Evolutionary conservation across 2,329 filamentous ascomycete genomes (phyloP).

Genomic region (Phialocephala subalpina): DNA sequence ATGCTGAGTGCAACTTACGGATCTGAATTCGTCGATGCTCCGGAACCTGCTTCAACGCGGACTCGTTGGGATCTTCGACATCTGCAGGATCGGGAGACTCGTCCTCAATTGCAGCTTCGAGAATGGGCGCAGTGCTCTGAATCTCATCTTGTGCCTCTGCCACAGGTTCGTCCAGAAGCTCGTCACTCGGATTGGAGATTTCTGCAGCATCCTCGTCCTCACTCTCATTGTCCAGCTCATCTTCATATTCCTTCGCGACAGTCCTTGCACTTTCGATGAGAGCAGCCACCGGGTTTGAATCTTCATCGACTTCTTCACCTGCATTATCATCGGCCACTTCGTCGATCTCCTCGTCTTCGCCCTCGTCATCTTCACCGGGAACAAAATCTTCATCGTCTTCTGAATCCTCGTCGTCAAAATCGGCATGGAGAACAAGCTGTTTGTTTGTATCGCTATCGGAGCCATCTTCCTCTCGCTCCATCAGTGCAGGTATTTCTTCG

Average conservation of each 20-base stretch:
- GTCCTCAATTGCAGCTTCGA: slow-evolving; percentile 22
- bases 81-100: slow-evolving; percentile 23
- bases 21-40: slow-evolving; percentile 32
- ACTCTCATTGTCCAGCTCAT: slow-evolving; percentile 50
- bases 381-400: slow-evolving; percentile 40
- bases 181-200: neutral
- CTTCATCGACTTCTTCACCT: neutral
- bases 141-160: neutral
- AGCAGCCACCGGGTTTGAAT: slow-evolving; percentile 75
- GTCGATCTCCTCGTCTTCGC: slow-evolving; percentile 34
- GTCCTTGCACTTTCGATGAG: slow-evolving; percentile 83
- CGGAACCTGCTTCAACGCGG: neutral
- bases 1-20: slow-evolving; percentile 41
- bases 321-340: slow-evolving; percentile 38
- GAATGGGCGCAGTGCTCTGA: slow-evolving; percentile 16
- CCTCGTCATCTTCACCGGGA: slow-evolving; percentile 37
- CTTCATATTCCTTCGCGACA: slow-evolving; percentile 78
- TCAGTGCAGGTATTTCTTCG: slow-evolving; percentile 40
- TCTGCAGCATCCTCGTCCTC: slow-evolving; percentile 59
- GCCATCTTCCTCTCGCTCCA: slow-evolving; percentile 39
- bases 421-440: slow-evolving; percentile 40
- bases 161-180: neutral
- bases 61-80: slow-evolving; percentile 30
- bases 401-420: slow-evolving; percentile 47
- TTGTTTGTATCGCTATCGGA: slow-evolving; percentile 41